Evolutionary conservation across 1,284 basidiomycete genomes (phyloP).

Genomic region (Ceratobasidium theobromae): DNA sequence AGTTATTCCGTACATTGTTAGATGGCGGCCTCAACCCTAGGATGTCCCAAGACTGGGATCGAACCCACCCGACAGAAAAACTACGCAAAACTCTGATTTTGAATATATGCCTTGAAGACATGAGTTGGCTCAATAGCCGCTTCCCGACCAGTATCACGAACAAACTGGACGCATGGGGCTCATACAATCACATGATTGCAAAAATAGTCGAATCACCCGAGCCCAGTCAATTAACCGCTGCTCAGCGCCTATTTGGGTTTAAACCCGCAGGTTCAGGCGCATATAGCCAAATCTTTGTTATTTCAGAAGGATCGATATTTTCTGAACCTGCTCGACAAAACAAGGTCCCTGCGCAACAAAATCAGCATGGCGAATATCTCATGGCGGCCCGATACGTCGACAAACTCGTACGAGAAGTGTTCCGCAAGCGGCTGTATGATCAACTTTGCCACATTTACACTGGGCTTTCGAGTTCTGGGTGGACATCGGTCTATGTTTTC

Average conservation of each 20-base stretch:
- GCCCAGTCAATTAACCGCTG: background rate
- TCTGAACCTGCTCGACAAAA: background rate
- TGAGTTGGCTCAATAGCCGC: background rate
- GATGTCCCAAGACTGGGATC: background rate
- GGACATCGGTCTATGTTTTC: background rate
- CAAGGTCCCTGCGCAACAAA: background rate
- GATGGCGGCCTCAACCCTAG: background rate
- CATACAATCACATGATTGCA: background rate
- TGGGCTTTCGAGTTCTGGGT: background rate
- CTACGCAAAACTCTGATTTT: background rate
- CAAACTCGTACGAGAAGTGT: background rate
- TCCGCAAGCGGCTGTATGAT: background rate
- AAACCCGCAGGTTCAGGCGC: background rate
- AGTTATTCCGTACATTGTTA: background rate
- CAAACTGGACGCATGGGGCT: background rate
- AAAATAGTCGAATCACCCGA: background rate
- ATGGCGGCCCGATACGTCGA: constrained; percentile 6
- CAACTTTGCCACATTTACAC: background rate
- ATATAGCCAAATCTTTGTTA: background rate
- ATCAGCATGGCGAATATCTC: background rate
- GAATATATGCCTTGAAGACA: background rate
- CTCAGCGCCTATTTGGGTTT: constrained; percentile 7
- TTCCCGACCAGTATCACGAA: background rate
- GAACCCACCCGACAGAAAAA: background rate
- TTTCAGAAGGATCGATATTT: constrained; percentile 5